A percentile compares a stretch with the other conserved stretches of the same genome.
phyloP scores from a whole-genome alignment of 192 early-diverging fungal genomes.

The Coemansia sp. region DNA sequence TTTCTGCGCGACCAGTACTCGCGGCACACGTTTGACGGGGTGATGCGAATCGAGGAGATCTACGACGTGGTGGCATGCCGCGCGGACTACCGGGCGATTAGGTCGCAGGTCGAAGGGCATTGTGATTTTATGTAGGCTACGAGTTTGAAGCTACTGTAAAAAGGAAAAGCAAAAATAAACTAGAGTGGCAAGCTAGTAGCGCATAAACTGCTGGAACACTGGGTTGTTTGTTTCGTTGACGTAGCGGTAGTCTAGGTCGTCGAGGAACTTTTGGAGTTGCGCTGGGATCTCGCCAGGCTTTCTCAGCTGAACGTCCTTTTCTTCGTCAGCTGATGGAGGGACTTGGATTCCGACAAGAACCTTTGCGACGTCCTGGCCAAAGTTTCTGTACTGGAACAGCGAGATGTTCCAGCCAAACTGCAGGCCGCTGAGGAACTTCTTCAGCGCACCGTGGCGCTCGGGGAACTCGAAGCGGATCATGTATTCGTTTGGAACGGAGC shows the following conservation, averaged over 20 bases:
- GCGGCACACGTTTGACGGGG: constrained; percentile 49
- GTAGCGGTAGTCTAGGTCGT: constrained; percentile 79
- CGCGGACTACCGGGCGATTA: constrained; percentile 51
- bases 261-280: constrained; percentile 74
- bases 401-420: constrained; percentile 74
- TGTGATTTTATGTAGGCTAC: constrained; percentile 53
- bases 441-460: constrained; percentile 89
- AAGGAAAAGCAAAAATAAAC: neutral
- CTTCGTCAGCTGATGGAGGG: constrained; percentile 56
- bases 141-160: neutral
- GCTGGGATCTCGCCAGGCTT: constrained; percentile 27
- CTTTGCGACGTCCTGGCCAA: constrained; percentile 92
- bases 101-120: constrained; percentile 50
- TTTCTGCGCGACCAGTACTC: constrained; percentile 50
- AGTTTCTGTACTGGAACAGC: constrained; percentile 96
- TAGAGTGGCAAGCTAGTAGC: constrained; percentile 18
- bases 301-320: constrained; percentile 14
- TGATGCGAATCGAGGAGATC: constrained; percentile 55
- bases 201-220: constrained; percentile 84
- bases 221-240: constrained; percentile 92
- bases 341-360: constrained; percentile 95
- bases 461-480: constrained; percentile 96
- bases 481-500: constrained; percentile 76
- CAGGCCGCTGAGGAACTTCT: constrained; percentile 78
- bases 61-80: constrained; percentile 55